These are phyloP conservation scores for Funneliformis geosporum DNA, from an alignment of 192 early-diverging fungal genomes.

Conservation along the genomic window DNA sequence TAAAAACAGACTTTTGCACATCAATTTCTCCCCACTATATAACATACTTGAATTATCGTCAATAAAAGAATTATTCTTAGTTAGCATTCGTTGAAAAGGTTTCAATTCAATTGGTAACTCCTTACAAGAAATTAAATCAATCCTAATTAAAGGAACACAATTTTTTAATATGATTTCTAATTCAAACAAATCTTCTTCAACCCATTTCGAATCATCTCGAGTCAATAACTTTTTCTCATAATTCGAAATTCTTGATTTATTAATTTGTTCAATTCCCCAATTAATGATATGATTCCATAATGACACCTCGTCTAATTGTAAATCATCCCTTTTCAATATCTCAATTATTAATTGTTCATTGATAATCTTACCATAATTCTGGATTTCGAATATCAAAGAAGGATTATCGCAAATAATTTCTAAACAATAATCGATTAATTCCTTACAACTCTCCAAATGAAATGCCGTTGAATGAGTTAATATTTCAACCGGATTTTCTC, in stretches of 20 bases:
- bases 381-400: background rate
- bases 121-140: background rate
- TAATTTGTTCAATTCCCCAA: conserved; percentile 8
- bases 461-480: no score
- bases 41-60: no score
- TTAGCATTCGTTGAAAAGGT: background rate
- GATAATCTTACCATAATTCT: background rate
- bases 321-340: background rate
- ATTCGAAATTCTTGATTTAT: background rate
- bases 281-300: background rate
- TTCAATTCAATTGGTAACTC: background rate
- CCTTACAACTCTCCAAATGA: no score
- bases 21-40: no score
- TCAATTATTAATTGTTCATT: background rate
- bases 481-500: background rate
- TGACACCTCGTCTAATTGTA: conserved; percentile 2
- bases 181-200: background rate
- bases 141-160: background rate
- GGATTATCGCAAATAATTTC: background rate
- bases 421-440: no score
- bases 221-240: background rate
- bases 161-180: background rate
- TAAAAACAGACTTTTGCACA: no score
- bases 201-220: background rate
- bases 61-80: no score